These are phyloP conservation scores for Holtermannia corniformis DNA, from an alignment of 768 basidiomycete genomes.

Conservation along the genomic window DNA sequence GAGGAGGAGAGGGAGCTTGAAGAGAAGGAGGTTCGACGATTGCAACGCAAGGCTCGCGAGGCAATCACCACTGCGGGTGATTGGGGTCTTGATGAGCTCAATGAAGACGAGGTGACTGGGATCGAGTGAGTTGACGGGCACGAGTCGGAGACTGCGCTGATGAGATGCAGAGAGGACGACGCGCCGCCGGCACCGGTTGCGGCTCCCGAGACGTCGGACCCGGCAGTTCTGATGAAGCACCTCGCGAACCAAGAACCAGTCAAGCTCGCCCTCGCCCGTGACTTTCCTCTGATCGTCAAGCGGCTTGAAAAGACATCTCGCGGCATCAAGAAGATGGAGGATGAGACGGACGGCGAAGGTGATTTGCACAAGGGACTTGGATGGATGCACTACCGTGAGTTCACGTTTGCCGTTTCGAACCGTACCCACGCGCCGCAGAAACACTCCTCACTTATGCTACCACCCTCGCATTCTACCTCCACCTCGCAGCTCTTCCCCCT, in stretches of 20 bases:
- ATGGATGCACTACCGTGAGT: conserved; percentile 73
- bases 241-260: conserved; percentile 34
- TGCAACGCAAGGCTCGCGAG: conserved; percentile 67
- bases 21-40: conserved; percentile 70
- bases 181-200: conserved; percentile 2
- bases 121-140: neutral
- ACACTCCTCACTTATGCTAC: conserved; percentile 81
- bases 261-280: conserved; percentile 37
- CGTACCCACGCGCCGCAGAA: conserved; percentile 50
- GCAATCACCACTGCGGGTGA: conserved; percentile 60
- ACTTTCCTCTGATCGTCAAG: conserved; percentile 36
- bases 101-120: conserved; percentile 4
- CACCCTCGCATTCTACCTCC: conserved; percentile 81
- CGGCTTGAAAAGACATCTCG: conserved; percentile 35
- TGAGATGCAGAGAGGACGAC: conserved; percentile 1
- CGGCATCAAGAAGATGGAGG: conserved; percentile 35
- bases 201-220: conserved; percentile 22
- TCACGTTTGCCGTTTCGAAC: neutral
- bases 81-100: conserved; percentile 65
- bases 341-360: conserved; percentile 21
- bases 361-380: conserved; percentile 32
- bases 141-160: neutral
- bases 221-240: conserved; percentile 24
- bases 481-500: conserved; percentile 57
- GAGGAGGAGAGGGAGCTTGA: conserved; percentile 83